A percentile compares a stretch with the other conserved stretches of the same genome.
These are phyloP conservation scores for Stephania japonica DNA, from an alignment of 164 flowering plant genomes.

Conservation along the genomic window DNA sequence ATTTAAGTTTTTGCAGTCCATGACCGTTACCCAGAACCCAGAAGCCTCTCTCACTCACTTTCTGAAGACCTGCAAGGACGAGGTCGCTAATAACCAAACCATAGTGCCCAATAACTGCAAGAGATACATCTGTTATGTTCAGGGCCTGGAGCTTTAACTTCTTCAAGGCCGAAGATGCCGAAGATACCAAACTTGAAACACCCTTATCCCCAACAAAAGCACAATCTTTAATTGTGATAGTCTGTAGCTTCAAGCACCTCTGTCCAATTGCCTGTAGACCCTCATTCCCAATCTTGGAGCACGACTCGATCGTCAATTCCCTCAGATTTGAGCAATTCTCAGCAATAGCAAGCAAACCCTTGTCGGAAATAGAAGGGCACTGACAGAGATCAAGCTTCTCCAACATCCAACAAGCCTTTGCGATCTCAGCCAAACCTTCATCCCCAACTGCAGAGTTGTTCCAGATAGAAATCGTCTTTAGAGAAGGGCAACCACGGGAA, in stretches of 20 bases:
- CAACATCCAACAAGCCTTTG: constrained; percentile 50
- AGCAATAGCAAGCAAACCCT: constrained; percentile 63
- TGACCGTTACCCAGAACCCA: constrained; percentile 75
- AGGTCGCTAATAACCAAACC: constrained; percentile 59
- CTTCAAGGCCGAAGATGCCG: constrained; percentile 34
- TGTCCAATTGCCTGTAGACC: constrained; percentile 55
- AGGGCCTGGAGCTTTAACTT: constrained; percentile 65
- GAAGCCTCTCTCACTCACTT: constrained; percentile 67
- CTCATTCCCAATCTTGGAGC: constrained; percentile 55
- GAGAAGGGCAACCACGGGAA: constrained; percentile 71
- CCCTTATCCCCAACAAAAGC: constrained; percentile 80
- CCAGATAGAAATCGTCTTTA: constrained; percentile 64
- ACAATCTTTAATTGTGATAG: constrained; percentile 58
- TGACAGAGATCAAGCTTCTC: constrained; percentile 69
- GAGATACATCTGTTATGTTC: constrained; percentile 64
- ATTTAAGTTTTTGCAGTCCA: constrained; percentile 54
- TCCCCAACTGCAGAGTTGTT: constrained; percentile 51
- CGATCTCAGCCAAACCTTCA: constrained; percentile 59
- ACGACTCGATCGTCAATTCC: constrained; percentile 54
- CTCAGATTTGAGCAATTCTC: constrained; percentile 54
- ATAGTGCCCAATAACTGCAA: constrained; percentile 83
- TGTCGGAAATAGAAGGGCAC: constrained; percentile 59
- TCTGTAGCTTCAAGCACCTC: constrained; percentile 51
- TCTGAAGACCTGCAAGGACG: constrained; percentile 41
- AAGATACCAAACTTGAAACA: constrained; percentile 49